Conservation (phyloP, 1,284 basidiomycete species). For the Trametes versicolor region DNA sequence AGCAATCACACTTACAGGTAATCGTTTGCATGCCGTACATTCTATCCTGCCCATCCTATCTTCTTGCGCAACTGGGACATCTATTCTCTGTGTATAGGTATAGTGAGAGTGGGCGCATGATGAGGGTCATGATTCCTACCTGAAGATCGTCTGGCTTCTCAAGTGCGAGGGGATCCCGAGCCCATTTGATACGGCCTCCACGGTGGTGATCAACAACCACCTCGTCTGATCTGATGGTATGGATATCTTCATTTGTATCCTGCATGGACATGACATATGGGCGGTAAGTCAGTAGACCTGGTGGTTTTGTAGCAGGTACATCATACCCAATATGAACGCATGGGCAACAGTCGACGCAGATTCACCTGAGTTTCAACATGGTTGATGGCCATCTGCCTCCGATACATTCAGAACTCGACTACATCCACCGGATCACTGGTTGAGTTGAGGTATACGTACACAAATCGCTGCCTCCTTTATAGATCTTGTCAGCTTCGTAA, state of each 20-base stretch:
- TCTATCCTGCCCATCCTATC: background rate
- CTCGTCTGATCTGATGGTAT: background rate
- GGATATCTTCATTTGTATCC: too few relatives aligned
- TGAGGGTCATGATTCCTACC: background rate
- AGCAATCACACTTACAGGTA: background rate
- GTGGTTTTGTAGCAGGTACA: too few relatives aligned
- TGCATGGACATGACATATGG: background rate
- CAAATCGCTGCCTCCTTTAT: background rate
- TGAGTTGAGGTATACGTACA: background rate
- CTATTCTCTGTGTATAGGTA: background rate
- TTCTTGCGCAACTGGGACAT: background rate
- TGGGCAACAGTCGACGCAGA: too few relatives aligned
- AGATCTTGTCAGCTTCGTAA: background rate
- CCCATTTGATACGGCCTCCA: background rate
- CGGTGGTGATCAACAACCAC: background rate
- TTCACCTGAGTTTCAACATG: too few relatives aligned
- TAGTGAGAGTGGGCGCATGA: too few relatives aligned
- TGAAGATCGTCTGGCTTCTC: background rate
- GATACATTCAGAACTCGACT: too few relatives aligned
- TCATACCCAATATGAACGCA: too few relatives aligned
- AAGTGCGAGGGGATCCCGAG: background rate
- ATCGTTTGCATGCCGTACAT: too few relatives aligned
- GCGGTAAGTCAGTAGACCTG: background rate
- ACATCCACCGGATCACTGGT: too few relatives aligned
- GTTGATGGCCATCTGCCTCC: too few relatives aligned